phyloP scores from a whole-genome alignment of 257 asterid species.

The Nicotiana knightiana region DNA sequence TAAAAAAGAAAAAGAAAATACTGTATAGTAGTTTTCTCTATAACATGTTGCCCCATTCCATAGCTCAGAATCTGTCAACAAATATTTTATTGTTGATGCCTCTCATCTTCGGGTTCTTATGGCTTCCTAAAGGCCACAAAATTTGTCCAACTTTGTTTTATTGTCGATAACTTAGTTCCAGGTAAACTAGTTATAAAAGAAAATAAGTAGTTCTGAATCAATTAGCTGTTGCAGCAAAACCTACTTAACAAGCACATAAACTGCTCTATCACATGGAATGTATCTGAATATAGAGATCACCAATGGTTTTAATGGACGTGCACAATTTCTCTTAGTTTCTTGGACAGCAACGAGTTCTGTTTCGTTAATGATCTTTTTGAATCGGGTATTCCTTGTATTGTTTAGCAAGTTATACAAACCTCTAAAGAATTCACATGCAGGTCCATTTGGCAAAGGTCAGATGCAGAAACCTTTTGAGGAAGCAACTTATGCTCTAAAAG shows the following conservation, averaged over 20 bases:
- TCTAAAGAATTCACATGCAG: conserved; percentile 26
- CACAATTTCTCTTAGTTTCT: not conserved
- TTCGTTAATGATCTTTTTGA: not conserved
- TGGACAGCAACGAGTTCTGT: not conserved
- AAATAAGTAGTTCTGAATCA: not conserved
- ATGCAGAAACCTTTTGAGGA: conserved; percentile 96
- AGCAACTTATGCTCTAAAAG: conserved; percentile 54
- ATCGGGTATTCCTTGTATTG: not conserved
- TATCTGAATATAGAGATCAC: not conserved
- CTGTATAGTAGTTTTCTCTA: not conserved
- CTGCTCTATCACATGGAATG: not conserved
- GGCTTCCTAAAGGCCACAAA: not conserved
- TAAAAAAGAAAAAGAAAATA: not conserved
- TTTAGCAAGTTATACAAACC: not conserved
- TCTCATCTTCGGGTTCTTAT: not conserved
- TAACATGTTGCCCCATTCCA: not conserved
- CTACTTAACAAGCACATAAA: not conserved
- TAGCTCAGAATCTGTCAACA: not conserved
- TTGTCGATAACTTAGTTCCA: not conserved
- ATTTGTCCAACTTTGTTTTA: not conserved
- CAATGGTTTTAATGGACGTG: not conserved
- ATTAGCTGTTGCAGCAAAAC: not conserved
- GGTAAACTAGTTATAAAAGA: not conserved
- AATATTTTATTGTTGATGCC: not conserved
- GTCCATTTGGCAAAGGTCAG: conserved; percentile 73